Conservation (phyloP, 768 basidiomycete species). For the Tremella yokohamensis region DNA sequence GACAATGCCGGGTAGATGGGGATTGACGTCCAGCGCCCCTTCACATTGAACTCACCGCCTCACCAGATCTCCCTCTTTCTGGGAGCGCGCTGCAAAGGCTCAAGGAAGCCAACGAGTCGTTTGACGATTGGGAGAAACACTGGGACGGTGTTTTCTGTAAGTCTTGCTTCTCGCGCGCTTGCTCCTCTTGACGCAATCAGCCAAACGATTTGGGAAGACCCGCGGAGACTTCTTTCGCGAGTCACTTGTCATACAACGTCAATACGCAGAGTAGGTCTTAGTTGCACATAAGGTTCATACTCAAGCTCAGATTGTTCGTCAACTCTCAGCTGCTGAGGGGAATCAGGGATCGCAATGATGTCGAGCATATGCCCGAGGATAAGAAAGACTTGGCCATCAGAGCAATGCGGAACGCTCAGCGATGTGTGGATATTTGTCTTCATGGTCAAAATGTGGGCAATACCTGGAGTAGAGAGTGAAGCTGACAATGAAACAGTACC, state of each 20-base stretch:
- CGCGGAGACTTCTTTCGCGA: conserved; percentile 80
- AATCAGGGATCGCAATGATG: conserved; percentile 80
- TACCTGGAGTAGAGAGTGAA: not conserved
- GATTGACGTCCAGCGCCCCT: conserved; percentile 60
- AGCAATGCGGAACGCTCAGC: conserved; percentile 76
- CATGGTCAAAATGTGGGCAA: conserved; percentile 53
- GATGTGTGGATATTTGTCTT: conserved; percentile 78
- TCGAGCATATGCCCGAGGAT: conserved; percentile 71
- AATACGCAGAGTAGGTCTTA: conserved; percentile 43
- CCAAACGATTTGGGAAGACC: conserved; percentile 54
- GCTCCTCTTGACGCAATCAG: conserved; percentile 60
- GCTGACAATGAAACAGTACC: conserved; percentile 58
- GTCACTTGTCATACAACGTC: conserved; percentile 67
- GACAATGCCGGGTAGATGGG: not conserved
- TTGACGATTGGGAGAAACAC: conserved; percentile 66
- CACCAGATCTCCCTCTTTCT: conserved; percentile 66
- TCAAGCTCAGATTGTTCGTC: conserved; percentile 40
- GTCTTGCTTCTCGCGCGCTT: conserved; percentile 22
- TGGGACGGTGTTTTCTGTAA: conserved; percentile 48
- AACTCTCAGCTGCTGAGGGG: conserved; percentile 49
- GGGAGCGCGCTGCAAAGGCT: conserved; percentile 70
- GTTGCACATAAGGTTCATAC: conserved; percentile 62
- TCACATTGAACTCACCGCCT: conserved; percentile 73
- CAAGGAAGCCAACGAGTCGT: conserved; percentile 69
- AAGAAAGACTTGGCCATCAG: conserved; percentile 76